Evolutionary conservation across 257 asterid species (phyloP), one percentile per base, ranked within the genome.

Genomic region (Solanum corneliomulleri): DNA sequence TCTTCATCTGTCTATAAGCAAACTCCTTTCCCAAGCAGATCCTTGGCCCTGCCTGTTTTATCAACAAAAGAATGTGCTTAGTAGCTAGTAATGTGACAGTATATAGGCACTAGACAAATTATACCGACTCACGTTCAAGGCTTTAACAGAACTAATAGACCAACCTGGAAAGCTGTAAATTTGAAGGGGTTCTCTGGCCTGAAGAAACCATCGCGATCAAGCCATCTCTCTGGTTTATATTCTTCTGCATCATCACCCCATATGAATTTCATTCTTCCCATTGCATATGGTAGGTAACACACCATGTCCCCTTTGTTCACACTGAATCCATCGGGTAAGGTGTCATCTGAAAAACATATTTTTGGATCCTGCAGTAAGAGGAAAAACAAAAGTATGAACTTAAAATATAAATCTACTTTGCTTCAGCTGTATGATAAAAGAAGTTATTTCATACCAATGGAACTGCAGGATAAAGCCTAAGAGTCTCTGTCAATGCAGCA

Each of bases 201-300:
- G 90, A 92, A 92, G 89, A 86, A 82, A 12, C 93, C 93, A 35
- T 91, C 87, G 23, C 88, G 83, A 29, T 91, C 86, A 42, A 94
- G 93, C 97, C 97, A 93, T 89, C 97, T 92, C 70, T 93, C 91
- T 20, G 95, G 97, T 20, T 86, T 80, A 74, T 89, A 94, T 25
- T 90, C 91, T 75, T 89, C 91, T 42, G 94, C 95, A 72, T 94
- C 93, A 12, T 92, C 97, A 20, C 95, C 93, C 97, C 97, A 94
- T 49, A 93, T 86, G 62, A 87, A 90, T 41, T 86, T 42, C 97
- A 93, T 93, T 83, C 94, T 91, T 35, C 97, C 97, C 97, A 94
- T 94, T 70, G 97, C 93, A 89, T 93, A 94, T 1, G 97, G 92
- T 83, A 88, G 89, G 89, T 92, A 94, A 56, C 68, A 81, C 84